Evolutionary conservation across 805 yeast species (phyloP).

Genomic region (Starmerella sp.): DNA sequence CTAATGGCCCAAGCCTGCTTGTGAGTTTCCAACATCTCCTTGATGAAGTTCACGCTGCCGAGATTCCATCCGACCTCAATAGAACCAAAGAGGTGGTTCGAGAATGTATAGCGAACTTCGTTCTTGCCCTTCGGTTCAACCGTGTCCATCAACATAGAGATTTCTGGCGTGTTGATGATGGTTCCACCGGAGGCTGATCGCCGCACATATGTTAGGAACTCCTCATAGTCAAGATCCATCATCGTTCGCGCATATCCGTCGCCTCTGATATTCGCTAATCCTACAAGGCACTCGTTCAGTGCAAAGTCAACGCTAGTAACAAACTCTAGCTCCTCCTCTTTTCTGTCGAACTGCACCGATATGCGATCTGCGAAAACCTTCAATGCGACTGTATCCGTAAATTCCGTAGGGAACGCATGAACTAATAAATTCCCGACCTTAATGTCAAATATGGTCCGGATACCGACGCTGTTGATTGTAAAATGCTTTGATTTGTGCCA

Average conservation of each 20-base stretch:
- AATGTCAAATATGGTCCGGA: constrained; percentile 61
- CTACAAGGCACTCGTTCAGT: constrained; percentile 52
- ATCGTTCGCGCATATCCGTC: constrained; percentile 38
- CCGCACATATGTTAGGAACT: constrained; percentile 44
- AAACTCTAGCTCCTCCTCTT: constrained; percentile 21
- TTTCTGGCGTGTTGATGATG: constrained; percentile 68
- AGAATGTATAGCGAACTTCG: constrained; percentile 55
- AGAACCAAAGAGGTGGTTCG: constrained; percentile 72
- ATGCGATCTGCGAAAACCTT: constrained; percentile 31
- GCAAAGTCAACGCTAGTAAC: constrained; percentile 46
- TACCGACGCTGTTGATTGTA: constrained; percentile 8
- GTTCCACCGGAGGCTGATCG: constrained; percentile 62
- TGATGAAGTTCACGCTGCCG: constrained; percentile 77
- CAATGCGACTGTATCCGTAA: constrained; percentile 66
- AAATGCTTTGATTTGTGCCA: neutral
- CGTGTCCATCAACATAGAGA: constrained; percentile 64
- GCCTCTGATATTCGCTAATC: constrained; percentile 50
- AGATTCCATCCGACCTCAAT: constrained; percentile 90
- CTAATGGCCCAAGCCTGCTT: constrained; percentile 20
- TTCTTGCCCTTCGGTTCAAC: constrained; percentile 38
- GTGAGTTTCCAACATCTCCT: constrained; percentile 89
- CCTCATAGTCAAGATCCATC: constrained; percentile 37
- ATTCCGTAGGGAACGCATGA: constrained; percentile 72
- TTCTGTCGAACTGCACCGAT: constrained; percentile 24
- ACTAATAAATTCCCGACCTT: constrained; percentile 42